Evolutionary conservation across 116 monocot genomes (phyloP).

Genomic region (Zostera marina): DNA sequence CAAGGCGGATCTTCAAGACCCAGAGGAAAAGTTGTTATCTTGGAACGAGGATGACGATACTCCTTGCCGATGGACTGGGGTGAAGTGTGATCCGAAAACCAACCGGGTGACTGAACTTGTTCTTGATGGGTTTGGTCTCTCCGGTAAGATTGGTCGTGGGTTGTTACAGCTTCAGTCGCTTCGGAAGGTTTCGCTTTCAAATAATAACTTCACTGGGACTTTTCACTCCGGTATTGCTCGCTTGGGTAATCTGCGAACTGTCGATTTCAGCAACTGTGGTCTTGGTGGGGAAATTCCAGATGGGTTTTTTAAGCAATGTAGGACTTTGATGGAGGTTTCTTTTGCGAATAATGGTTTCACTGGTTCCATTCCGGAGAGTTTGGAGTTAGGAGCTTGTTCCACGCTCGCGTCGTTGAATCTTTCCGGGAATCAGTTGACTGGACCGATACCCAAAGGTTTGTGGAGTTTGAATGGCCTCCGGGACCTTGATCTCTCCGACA

Average conservation of each 20-base stretch:
- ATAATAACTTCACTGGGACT: slow-evolving; percentile 51
- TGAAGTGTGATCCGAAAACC: slow-evolving; percentile 36
- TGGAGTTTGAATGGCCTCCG: slow-evolving; percentile 25
- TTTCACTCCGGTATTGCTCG: slow-evolving; percentile 23
- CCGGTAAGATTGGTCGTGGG: slow-evolving; percentile 50
- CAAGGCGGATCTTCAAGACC: slow-evolving; percentile 55
- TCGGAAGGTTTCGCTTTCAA: slow-evolving; percentile 34
- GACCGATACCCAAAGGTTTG: slow-evolving; percentile 24
- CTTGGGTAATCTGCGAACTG: slow-evolving; percentile 17
- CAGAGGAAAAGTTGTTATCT: slow-evolving; percentile 27
- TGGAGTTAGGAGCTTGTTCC: slow-evolving; percentile 35
- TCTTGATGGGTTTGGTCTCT: slow-evolving; percentile 47
- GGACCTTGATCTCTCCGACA: slow-evolving; percentile 38
- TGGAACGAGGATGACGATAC: slow-evolving; percentile 61
- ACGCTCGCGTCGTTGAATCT: slow-evolving; percentile 39
- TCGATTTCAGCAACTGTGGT: slow-evolving; percentile 47
- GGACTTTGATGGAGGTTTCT: slow-evolving; percentile 27
- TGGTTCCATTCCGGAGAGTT: slow-evolving; percentile 28
- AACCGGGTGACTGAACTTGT: slow-evolving; percentile 36
- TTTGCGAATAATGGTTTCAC: slow-evolving; percentile 35
- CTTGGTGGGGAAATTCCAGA: slow-evolving; percentile 44
- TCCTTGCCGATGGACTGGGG: slow-evolving; percentile 47
- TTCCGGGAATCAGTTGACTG: slow-evolving; percentile 46
- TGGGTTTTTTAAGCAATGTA: slow-evolving; percentile 53
- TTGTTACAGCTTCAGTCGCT: slow-evolving; percentile 57